Evolutionary conservation across 2,329 filamentous ascomycete genomes (phyloP).

Genomic region (Ceratocystis huliohia): DNA sequence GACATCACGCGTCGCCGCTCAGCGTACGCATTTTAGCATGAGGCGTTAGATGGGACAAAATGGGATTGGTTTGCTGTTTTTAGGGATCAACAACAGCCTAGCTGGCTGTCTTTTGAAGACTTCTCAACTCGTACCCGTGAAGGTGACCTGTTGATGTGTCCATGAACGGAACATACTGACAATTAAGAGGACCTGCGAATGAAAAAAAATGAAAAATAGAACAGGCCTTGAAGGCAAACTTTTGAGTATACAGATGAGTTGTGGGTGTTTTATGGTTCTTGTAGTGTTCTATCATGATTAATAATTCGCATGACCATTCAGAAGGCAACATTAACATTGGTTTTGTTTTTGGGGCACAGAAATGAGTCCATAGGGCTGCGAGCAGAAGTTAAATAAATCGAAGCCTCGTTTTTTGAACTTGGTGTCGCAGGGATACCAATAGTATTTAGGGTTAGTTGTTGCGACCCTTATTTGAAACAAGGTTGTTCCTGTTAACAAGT

Average conservation of each 20-base stretch:
- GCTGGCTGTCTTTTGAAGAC: constrained; percentile 15
- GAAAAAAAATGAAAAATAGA: constrained; percentile 15
- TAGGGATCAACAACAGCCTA: constrained; percentile 19
- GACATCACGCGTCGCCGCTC: constrained; percentile 16
- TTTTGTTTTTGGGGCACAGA: too few relatives aligned
- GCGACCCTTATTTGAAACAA: not conserved
- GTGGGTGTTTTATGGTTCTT: not conserved
- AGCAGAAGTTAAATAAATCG: too few relatives aligned
- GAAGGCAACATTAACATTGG: not conserved
- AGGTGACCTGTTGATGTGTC: constrained; percentile 12
- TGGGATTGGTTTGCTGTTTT: constrained; percentile 16
- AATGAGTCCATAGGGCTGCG: too few relatives aligned
- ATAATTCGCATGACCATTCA: not conserved
- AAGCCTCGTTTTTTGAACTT: too few relatives aligned
- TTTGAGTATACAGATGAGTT: constrained; percentile 2
- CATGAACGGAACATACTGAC: constrained; percentile 1
- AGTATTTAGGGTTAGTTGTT: not conserved
- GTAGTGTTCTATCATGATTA: not conserved
- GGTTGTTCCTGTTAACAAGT: not conserved
- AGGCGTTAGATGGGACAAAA: constrained; percentile 21
- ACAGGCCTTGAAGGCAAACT: constrained; percentile 9
- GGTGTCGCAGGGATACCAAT: not conserved
- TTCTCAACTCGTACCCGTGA: constrained; percentile 14
- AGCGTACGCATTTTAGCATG: constrained; percentile 17
- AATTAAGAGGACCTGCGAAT: constrained; percentile 5